Percentiles rank a stretch among this genome's conserved stretches.
Conservation (phyloP, 345 rosid genomes). For the Salix dunnii region DNA sequence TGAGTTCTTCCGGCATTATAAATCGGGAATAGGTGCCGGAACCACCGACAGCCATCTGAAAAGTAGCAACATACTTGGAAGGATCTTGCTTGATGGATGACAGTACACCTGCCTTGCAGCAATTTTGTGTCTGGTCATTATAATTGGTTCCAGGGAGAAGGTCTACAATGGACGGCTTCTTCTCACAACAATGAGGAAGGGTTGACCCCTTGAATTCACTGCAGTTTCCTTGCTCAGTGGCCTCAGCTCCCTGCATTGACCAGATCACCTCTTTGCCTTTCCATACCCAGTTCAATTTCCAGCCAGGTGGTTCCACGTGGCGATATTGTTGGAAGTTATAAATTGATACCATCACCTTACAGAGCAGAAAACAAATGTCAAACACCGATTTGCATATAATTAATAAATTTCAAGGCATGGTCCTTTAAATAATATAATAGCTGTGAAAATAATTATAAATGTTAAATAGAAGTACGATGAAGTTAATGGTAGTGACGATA, state of each 20-base stretch:
- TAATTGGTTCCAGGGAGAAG: constrained; percentile 67
- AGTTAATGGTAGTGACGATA: no score
- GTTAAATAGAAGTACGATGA: no score
- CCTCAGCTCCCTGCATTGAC: constrained; percentile 73
- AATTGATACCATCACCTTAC: constrained; percentile 55
- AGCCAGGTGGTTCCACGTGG: constrained; percentile 75
- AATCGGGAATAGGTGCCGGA: constrained; percentile 14
- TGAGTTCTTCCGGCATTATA: constrained; percentile 53
- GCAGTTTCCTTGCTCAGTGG: constrained; percentile 87
- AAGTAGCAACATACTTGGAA: constrained; percentile 38
- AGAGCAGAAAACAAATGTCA: neutral
- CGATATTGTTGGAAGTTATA: constrained; percentile 65
- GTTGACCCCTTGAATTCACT: constrained; percentile 34
- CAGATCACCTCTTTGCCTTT: constrained; percentile 57
- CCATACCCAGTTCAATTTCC: constrained; percentile 82
- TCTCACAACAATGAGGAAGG: constrained; percentile 72
- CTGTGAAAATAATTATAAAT: neutral
- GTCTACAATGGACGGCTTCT: constrained; percentile 57
- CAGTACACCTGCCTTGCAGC: constrained; percentile 75
- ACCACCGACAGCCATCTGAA: constrained; percentile 38
- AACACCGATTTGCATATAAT: neutral
- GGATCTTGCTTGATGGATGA: constrained; percentile 60
- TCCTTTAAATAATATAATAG: neutral
- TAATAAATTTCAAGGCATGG: neutral
- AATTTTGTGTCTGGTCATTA: constrained; percentile 49